Percentiles rank a stretch among this genome's conserved stretches.
These are phyloP conservation scores for Clarireedia hainanense DNA, from an alignment of 2,329 filamentous ascomycete species.

Conservation along the genomic window DNA sequence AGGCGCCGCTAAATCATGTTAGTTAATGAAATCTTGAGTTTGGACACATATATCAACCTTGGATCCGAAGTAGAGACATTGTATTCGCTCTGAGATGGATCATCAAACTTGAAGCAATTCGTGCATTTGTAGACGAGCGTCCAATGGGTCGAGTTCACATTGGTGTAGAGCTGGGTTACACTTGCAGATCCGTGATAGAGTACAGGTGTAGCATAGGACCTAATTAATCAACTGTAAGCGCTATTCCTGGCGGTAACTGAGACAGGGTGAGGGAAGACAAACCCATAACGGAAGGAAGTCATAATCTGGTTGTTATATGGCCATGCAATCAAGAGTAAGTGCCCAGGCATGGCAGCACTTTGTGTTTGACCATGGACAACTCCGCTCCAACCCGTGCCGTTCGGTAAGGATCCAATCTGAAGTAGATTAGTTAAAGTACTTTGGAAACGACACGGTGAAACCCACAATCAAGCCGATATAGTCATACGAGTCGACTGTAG, in stretches of 20 bases:
- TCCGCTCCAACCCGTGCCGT: slow-evolving; percentile 49
- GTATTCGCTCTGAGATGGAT: slow-evolving; percentile 36
- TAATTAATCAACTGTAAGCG: slow-evolving; percentile 14
- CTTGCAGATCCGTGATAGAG: slow-evolving; percentile 54
- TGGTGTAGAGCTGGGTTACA: slow-evolving; percentile 51
- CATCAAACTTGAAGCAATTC: slow-evolving; percentile 46
- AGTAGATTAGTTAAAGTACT: background rate
- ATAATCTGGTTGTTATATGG: slow-evolving; percentile 43
- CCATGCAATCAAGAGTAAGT: slow-evolving; percentile 51
- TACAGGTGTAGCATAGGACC: slow-evolving; percentile 50
- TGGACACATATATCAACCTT: background rate
- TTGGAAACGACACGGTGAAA: background rate
- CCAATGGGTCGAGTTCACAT: slow-evolving; percentile 50
- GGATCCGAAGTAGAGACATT: slow-evolving; percentile 36
- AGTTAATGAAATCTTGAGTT: background rate
- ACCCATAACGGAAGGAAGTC: slow-evolving; percentile 49
- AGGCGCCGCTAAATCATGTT: slow-evolving; percentile 22
- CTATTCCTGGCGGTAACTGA: background rate
- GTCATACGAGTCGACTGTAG: slow-evolving; percentile 41
- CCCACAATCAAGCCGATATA: slow-evolving; percentile 52
- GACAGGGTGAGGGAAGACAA: slow-evolving; percentile 2
- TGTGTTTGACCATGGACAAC: slow-evolving; percentile 43
- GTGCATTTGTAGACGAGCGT: slow-evolving; percentile 59
- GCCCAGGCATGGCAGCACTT: slow-evolving; percentile 42
- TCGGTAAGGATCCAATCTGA: slow-evolving; percentile 36